phyloP scores from a whole-genome alignment of 164 flowering plant genomes.

The Platanus orientalis region DNA sequence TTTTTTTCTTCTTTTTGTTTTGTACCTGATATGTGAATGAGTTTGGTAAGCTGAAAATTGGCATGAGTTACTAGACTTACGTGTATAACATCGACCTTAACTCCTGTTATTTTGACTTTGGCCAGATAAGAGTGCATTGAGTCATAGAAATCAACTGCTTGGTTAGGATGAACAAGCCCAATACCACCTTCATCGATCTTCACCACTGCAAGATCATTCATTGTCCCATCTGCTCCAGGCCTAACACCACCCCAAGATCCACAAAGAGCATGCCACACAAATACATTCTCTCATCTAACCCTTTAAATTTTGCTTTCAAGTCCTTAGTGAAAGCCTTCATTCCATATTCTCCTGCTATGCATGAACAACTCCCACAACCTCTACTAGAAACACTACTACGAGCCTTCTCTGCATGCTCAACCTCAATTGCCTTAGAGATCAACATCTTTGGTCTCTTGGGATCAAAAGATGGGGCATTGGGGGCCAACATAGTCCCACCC shows the following conservation, averaged over 20 bases:
- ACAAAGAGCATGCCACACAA: slow-evolving; percentile 83
- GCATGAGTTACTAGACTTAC: slow-evolving; percentile 30
- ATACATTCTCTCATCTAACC: slow-evolving; percentile 79
- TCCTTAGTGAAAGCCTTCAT: slow-evolving; percentile 69
- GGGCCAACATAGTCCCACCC: slow-evolving; percentile 41
- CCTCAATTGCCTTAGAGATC: slow-evolving; percentile 58
- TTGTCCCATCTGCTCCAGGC: slow-evolving; percentile 66
- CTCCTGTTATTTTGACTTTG: slow-evolving; percentile 65
- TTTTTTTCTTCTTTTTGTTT: too few relatives aligned
- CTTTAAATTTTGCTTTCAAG: slow-evolving; percentile 55
- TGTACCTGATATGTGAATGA: too few relatives aligned
- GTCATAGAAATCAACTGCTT: slow-evolving; percentile 65
- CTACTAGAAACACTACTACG: background rate
- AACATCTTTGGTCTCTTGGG: slow-evolving; percentile 54
- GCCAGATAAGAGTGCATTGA: slow-evolving; percentile 78
- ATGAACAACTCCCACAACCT: slow-evolving; percentile 13
- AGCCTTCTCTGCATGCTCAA: slow-evolving; percentile 59
- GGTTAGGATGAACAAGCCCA: slow-evolving; percentile 73
- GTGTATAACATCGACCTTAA: slow-evolving; percentile 82
- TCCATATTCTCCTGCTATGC: slow-evolving; percentile 32
- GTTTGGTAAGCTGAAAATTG: too few relatives aligned
- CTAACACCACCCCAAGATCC: slow-evolving; percentile 96
- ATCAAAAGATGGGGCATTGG: slow-evolving; percentile 43
- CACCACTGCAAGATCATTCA: slow-evolving; percentile 76
- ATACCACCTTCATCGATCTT: slow-evolving; percentile 70